phyloP scores from a whole-genome alignment of 2,329 filamentous ascomycete genomes.

The Aureobasidium uvarum region DNA sequence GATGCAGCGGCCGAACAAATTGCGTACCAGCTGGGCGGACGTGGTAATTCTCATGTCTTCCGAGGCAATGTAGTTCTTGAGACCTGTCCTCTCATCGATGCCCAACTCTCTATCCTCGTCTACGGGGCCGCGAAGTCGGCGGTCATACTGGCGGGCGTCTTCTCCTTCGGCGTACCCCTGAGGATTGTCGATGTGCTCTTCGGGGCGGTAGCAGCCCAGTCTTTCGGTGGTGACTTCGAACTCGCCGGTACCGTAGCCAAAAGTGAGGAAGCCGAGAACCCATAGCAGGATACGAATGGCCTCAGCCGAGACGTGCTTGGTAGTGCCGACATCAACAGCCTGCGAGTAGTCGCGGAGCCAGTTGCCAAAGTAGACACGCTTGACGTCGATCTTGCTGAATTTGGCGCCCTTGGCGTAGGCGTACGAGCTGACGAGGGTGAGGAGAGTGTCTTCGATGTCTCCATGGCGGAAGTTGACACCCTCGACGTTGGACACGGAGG shows the following conservation, averaged over 20 bases:
- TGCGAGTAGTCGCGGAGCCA: constrained; percentile 54
- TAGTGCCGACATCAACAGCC: constrained; percentile 55
- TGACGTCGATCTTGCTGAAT: constrained; percentile 43
- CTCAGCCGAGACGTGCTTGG: constrained; percentile 54
- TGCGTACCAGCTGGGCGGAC: constrained; percentile 64
- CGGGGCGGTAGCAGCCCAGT: constrained; percentile 51
- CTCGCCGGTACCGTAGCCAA: constrained; percentile 57
- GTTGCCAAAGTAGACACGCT: constrained; percentile 44
- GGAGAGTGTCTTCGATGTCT: constrained; percentile 53
- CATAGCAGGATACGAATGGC: constrained; percentile 56
- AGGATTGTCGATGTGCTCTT: constrained; percentile 52
- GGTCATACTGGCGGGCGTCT: constrained; percentile 80
- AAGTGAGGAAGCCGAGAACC: constrained; percentile 56
- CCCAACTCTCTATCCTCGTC: constrained; percentile 44
- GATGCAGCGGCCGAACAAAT: constrained; percentile 49
- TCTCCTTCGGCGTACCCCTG: constrained; percentile 32
- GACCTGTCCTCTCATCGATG: constrained; percentile 63
- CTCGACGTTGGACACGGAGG: constrained; percentile 45
- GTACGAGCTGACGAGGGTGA: constrained; percentile 27
- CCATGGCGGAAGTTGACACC: constrained; percentile 55
- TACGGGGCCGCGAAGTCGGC: constrained; percentile 77
- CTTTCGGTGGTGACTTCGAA: constrained; percentile 57
- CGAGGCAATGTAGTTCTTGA: constrained; percentile 99
- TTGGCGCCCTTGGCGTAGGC: constrained; percentile 30
- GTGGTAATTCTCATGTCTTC: constrained; percentile 86